Percentiles rank a stretch among this genome's conserved stretches.
phyloP scores from a whole-genome alignment of 2,329 filamentous ascomycete genomes.

The Tolypocladium pustulatum region DNA sequence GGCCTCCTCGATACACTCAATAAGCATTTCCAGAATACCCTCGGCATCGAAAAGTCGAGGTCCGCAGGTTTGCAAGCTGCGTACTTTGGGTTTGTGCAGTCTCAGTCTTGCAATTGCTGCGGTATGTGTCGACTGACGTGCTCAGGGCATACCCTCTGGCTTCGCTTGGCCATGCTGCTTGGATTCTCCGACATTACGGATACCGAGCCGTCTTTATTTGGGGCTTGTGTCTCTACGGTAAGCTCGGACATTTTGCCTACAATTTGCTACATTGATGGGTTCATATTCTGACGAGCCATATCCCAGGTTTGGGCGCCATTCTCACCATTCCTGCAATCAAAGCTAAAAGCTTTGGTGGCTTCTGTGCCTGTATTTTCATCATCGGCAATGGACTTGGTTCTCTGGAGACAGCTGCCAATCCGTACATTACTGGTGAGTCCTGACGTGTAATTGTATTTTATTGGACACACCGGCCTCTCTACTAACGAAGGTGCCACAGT shows the following conservation, averaged over 20 bases:
- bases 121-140: background rate
- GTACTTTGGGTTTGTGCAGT: slow-evolving; percentile 40
- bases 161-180: slow-evolving; percentile 54
- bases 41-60: slow-evolving; percentile 32
- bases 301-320: slow-evolving; percentile 39
- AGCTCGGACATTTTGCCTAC: background rate
- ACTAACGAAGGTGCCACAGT: slow-evolving; percentile 11
- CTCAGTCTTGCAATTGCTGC: slow-evolving; percentile 8
- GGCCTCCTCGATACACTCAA: slow-evolving; percentile 38
- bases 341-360: slow-evolving; percentile 59
- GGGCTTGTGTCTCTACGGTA: slow-evolving; percentile 51
- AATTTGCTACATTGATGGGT: background rate
- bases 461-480: background rate
- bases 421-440: slow-evolving; percentile 48
- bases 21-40: slow-evolving; percentile 35
- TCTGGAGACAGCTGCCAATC: slow-evolving; percentile 69
- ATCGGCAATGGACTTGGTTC: slow-evolving; percentile 64
- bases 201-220: slow-evolving; percentile 60
- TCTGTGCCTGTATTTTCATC: slow-evolving; percentile 63
- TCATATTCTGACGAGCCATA: background rate
- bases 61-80: slow-evolving; percentile 37
- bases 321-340: slow-evolving; percentile 45
- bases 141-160: slow-evolving; percentile 57
- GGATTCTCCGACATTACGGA: slow-evolving; percentile 52
- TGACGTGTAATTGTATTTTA: background rate